Conservation (phyloP, 257 asterid genomes). For the Solanum virginianum region DNA sequence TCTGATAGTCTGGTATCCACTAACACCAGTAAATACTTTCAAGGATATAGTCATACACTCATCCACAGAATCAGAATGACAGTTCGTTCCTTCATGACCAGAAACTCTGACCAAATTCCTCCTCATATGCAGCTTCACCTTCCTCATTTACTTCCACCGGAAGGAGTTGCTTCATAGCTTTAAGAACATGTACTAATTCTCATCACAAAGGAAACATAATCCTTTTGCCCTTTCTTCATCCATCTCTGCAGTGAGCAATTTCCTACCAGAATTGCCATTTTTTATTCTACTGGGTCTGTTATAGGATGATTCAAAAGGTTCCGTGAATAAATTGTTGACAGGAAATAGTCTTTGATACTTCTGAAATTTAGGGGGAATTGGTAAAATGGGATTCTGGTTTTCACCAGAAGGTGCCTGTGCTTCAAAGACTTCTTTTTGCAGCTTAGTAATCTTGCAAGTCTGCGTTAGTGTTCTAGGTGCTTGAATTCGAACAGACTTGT, state of each 20-base stretch:
- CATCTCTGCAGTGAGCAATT: background rate
- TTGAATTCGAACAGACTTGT: background rate
- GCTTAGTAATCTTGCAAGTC: background rate
- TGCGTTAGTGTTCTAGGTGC: background rate
- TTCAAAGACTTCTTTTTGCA: background rate
- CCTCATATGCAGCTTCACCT: background rate
- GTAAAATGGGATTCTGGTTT: background rate
- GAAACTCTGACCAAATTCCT: background rate
- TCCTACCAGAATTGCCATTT: background rate
- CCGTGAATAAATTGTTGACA: background rate
- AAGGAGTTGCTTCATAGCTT: background rate
- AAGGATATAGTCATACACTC: background rate
- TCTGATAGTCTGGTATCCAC: background rate
- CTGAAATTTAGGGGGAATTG: background rate
- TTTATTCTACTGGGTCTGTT: background rate
- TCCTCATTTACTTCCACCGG: background rate
- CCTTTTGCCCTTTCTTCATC: background rate
- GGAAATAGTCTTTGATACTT: background rate
- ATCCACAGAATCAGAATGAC: background rate
- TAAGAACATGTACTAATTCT: background rate
- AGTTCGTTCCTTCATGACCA: background rate
- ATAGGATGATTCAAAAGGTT: background rate
- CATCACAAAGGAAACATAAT: background rate
- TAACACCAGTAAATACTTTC: background rate
- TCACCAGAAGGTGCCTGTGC: background rate